phyloP scores from a whole-genome alignment of 352 stramenopile species.

The Nothophytophthora sp. region DNA sequence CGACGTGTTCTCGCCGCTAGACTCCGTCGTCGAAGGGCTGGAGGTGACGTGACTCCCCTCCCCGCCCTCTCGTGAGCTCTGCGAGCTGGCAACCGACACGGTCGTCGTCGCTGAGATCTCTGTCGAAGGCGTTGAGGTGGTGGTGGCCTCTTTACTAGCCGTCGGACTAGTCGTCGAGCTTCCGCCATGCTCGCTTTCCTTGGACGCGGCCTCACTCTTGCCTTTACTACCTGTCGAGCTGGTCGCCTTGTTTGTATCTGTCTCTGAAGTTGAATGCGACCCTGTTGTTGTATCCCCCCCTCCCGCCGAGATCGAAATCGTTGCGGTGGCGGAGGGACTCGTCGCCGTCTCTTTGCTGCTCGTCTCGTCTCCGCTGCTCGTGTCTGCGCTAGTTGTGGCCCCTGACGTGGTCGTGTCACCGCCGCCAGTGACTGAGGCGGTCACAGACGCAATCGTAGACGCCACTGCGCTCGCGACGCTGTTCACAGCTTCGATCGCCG shows the following conservation, averaged over 20 bases:
- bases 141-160: not conserved
- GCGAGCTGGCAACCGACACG: not conserved
- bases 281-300: too few species aligned
- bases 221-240: not conserved
- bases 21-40: too few species aligned
- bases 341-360: not conserved
- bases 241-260: conserved; percentile 1
- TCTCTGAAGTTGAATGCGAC: too few species aligned
- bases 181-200: too few species aligned
- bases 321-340: too few species aligned
- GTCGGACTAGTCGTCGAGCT: not conserved
- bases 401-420: conserved; percentile 5
- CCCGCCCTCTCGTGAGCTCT: not conserved
- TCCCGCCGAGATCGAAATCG: too few species aligned
- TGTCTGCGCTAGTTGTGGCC: too few species aligned
- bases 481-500: conserved; percentile 2
- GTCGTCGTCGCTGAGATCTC: not conserved
- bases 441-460: too few species aligned
- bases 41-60: not conserved
- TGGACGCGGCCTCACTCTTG: too few species aligned
- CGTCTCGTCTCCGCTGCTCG: too few species aligned
- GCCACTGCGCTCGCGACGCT: conserved; percentile 3
- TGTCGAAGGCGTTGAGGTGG: not conserved
- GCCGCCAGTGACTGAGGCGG: too few species aligned
- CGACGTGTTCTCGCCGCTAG: too few species aligned